These are phyloP conservation scores for Plasmodium fragile DNA, from an alignment of 169 alveolate genomes.

Conservation along the genomic window DNA sequence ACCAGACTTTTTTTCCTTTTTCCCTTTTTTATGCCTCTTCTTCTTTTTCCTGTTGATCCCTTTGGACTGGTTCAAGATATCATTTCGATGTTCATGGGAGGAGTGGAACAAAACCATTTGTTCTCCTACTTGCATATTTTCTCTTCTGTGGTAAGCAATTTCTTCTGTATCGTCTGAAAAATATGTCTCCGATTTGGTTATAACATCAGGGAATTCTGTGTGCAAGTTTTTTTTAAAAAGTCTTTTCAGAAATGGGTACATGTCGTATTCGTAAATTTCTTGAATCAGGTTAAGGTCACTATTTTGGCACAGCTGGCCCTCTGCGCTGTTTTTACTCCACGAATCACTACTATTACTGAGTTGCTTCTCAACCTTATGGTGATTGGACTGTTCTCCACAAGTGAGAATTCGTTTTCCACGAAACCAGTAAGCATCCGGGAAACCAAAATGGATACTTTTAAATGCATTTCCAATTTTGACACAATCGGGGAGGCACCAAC, in stretches of 20 bases:
- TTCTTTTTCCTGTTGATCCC: conserved; percentile 5
- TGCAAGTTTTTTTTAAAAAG: not conserved
- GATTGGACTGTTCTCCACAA: not conserved
- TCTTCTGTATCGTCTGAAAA: not conserved
- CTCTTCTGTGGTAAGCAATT: not conserved
- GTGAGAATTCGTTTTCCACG: not conserved
- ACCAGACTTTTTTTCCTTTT: not conserved
- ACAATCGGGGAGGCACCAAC: not conserved
- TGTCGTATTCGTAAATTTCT: conserved; percentile 18
- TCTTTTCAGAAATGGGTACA: not conserved
- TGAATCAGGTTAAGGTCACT: not conserved
- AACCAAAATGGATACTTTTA: not conserved
- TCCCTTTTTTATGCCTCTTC: not conserved
- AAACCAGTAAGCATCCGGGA: not conserved
- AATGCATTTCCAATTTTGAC: not conserved
- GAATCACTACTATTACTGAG: not conserved
- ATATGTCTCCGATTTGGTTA: conserved; percentile 17
- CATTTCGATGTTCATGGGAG: not conserved
- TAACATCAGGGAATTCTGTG: not conserved
- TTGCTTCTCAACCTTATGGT: not conserved
- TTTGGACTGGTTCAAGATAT: not conserved
- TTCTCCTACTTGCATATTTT: not conserved
- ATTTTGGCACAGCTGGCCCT: not conserved
- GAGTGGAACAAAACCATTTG: not conserved
- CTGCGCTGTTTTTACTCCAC: not conserved